phyloP scores from a whole-genome alignment of 768 basidiomycete species.

The Steccherinum ochraceum region DNA sequence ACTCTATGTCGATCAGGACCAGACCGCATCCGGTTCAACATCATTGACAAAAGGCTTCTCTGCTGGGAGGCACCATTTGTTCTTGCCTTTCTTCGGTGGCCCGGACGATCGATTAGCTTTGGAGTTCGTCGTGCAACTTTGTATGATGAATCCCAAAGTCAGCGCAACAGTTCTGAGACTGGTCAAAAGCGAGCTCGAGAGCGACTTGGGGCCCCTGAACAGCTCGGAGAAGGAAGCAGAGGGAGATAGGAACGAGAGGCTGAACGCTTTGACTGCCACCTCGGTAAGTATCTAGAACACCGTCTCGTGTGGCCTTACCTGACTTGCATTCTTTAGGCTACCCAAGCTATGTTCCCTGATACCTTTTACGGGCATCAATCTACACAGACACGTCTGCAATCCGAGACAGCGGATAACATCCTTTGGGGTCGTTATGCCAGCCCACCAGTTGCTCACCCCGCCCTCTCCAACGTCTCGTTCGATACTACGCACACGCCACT shows the following conservation, averaged over 20 bases:
- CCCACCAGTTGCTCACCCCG: slow-evolving; percentile 20
- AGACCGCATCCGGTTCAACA: slow-evolving; percentile 11
- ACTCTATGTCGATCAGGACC: slow-evolving; percentile 65
- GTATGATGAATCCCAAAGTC: slow-evolving; percentile 50
- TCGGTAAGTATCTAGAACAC: slow-evolving; percentile 33
- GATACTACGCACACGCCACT: slow-evolving; percentile 43
- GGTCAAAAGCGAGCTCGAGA: slow-evolving; percentile 35
- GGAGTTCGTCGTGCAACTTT: slow-evolving; percentile 80
- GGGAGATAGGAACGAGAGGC: slow-evolving; percentile 8
- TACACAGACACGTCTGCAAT: slow-evolving; percentile 64
- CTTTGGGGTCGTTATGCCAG: slow-evolving; percentile 61
- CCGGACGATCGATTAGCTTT: slow-evolving; percentile 88
- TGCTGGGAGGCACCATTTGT: slow-evolving; percentile 51
- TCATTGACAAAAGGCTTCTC: slow-evolving; percentile 6
- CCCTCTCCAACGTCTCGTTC: slow-evolving; percentile 60
- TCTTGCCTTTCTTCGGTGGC: slow-evolving; percentile 91
- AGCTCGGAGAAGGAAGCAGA: slow-evolving; percentile 20
- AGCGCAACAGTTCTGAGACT: slow-evolving; percentile 74
- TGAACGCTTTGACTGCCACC: slow-evolving; percentile 33
- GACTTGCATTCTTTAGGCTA: not conserved
- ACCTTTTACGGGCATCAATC: slow-evolving; percentile 62
- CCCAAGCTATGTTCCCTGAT: slow-evolving; percentile 38
- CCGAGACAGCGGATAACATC: slow-evolving; percentile 80
- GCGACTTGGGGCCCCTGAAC: not conserved
- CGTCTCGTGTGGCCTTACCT: not conserved